These are phyloP conservation scores for Aurantiochytrium sp. DNA, from an alignment of 108 stramenopile genomes.

Conservation along the genomic window DNA sequence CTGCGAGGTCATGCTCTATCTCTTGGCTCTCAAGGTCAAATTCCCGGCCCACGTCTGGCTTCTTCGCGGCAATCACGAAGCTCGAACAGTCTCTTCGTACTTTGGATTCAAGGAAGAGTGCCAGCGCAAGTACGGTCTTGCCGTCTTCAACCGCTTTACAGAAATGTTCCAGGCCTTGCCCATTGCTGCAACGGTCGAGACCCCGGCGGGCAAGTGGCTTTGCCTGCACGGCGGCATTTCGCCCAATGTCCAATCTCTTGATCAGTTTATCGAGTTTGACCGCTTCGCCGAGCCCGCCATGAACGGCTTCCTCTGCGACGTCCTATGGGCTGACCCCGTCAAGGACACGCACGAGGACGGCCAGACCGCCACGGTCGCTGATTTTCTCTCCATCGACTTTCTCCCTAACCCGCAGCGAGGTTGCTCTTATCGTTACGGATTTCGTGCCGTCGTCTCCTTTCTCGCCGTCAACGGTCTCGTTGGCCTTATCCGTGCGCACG, in stretches of 20 bases:
- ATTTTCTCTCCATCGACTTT: slow-evolving; percentile 40
- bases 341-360: slow-evolving; percentile 36
- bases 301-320: slow-evolving; percentile 43
- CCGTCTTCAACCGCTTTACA: slow-evolving; percentile 43
- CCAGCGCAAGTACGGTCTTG: slow-evolving; percentile 45
- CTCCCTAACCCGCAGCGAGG: slow-evolving; percentile 36
- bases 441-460: slow-evolving; percentile 42
- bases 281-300: slow-evolving; percentile 45
- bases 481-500: slow-evolving; percentile 49
- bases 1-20: slow-evolving; percentile 35
- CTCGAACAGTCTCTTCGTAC: slow-evolving; percentile 40
- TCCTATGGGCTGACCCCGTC: slow-evolving; percentile 46
- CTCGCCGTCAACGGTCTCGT: slow-evolving; percentile 36
- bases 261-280: slow-evolving; percentile 39
- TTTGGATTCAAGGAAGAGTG: slow-evolving; percentile 55
- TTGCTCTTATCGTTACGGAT: slow-evolving; percentile 45
- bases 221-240: slow-evolving; percentile 41
- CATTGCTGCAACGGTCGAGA: slow-evolving; percentile 39
- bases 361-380: slow-evolving; percentile 22
- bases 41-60: slow-evolving; percentile 32
- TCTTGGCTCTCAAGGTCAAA: slow-evolving; percentile 44
- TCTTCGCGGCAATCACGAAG: slow-evolving; percentile 42
- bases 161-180: slow-evolving; percentile 43
- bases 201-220: slow-evolving; percentile 32
- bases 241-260: slow-evolving; percentile 30